phyloP scores from a whole-genome alignment of 2,329 filamentous ascomycete species.

The Lasiodiplodia theobromae region DNA sequence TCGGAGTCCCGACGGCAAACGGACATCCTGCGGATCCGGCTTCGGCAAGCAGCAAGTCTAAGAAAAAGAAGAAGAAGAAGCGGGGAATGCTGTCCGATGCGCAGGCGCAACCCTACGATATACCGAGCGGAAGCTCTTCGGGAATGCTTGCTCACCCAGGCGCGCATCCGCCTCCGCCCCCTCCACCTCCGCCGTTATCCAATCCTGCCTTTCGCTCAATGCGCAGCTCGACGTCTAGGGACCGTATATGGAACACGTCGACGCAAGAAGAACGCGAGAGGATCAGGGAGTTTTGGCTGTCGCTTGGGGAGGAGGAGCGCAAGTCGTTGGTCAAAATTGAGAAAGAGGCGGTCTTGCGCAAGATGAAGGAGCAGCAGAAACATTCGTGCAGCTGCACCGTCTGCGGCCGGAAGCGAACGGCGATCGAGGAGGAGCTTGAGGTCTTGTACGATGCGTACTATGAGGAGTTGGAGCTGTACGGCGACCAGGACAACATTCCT shows the following conservation, averaged over 20 bases:
- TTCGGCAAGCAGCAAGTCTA: constrained; percentile 59
- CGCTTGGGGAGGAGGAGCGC: constrained; percentile 90
- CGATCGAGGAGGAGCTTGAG: constrained; percentile 97
- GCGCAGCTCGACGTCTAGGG: constrained; percentile 62
- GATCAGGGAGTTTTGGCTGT: constrained; percentile 98
- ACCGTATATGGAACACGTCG: constrained; percentile 97
- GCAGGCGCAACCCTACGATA: constrained; percentile 10
- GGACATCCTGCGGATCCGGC: constrained; percentile 22
- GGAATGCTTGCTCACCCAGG: constrained; percentile 30
- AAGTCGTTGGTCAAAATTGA: constrained; percentile 97
- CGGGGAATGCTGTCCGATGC: constrained; percentile 2
- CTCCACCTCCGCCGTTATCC: constrained; percentile 53
- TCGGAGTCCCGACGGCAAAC: constrained; percentile 34
- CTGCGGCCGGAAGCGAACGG: constrained; percentile 92
- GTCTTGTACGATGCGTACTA: constrained; percentile 99
- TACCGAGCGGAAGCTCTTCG: constrained; percentile 37
- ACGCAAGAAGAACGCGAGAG: constrained; percentile 93
- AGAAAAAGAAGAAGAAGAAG: constrained; percentile 69
- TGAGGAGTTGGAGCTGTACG: constrained; percentile 96
- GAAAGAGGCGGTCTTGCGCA: constrained; percentile 95
- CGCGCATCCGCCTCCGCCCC: constrained; percentile 42
- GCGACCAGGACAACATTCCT: constrained; percentile 76
- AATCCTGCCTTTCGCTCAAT: constrained; percentile 51
- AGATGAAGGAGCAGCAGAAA: constrained; percentile 99
- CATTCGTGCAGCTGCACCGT: constrained; percentile 98